Evolutionary conservation across 352 stramenopile genomes (phyloP), one percentile per base, ranked within the genome.

Genomic region (Phytophthora agathidicida): DNA sequence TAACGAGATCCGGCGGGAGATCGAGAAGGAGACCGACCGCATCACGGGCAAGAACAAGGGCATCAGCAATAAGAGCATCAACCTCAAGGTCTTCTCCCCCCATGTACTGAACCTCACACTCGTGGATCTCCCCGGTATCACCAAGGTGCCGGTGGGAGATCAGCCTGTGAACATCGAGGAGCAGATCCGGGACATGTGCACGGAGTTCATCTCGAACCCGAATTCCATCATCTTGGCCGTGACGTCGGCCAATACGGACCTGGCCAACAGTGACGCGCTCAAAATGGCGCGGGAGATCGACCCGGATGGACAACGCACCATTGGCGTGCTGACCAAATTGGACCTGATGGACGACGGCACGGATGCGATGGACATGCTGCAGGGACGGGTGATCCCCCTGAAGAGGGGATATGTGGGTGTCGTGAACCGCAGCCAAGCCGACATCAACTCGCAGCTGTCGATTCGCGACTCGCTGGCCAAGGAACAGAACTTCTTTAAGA

Each of bases 331-430:
- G 23, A 99, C 98, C 2, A 99, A 99, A 75, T 75, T 99, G 17
- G 98, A 99, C 73, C 86, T 99, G 33, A 99, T 99, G 97, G 98
- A 99, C 80, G 91, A 98, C 50, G 98, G 98, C 43, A 99, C 98
- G 7, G 98, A 99, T 77, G 97, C 96, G 6, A 76, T 91, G 47
- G 96, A 99, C 41, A 98, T 99, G 78, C 83, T 99, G 19, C 80
- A 98, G 31, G 98, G 98, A 64, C 88, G 91, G 59, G 86, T 99
- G 8, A 99, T 99, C 62, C 96, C 97, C 22, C 84, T 99, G 19
- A 96, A 98, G 48, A 85, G 91, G 49, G 98, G 98, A 41, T 99
- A 99, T 60, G 96, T 99, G 42, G 97, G 90, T 45, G 96, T 99
- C 9, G 97, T 99, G 56, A 99, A 99, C 81, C 89, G 98, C 46